Evolutionary conservation across 768 basidiomycete species (phyloP).

Genomic region (Hypholoma sublateritium): DNA sequence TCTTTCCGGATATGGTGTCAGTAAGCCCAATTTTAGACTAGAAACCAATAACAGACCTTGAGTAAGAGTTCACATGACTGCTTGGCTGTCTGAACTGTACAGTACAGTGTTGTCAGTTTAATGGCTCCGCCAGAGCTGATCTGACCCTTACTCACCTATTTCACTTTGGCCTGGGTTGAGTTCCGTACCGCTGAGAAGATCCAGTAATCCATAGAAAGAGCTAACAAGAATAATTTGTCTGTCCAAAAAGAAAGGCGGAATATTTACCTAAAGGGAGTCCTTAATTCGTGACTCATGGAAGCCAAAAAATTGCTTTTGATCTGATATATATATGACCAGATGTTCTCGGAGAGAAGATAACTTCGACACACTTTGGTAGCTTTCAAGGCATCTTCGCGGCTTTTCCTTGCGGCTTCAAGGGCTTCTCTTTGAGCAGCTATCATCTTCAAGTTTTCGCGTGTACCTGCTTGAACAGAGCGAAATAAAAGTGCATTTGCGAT

Average conservation of each 20-base stretch:
- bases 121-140: background rate
- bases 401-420: slow-evolving; percentile 66
- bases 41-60: slow-evolving; percentile 40
- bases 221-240: slow-evolving; percentile 28
- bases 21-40: background rate
- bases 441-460: slow-evolving; percentile 74
- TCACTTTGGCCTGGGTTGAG: slow-evolving; percentile 69
- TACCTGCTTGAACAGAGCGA: slow-evolving; percentile 72
- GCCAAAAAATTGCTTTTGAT: slow-evolving; percentile 80
- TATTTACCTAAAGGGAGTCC: slow-evolving; percentile 72
- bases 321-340: slow-evolving; percentile 32
- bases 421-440: slow-evolving; percentile 72
- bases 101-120: slow-evolving; percentile 7
- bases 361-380: slow-evolving; percentile 62
- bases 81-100: slow-evolving; percentile 70
- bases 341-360: background rate
- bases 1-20: slow-evolving; percentile 35
- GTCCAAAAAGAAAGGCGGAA: background rate
- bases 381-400: slow-evolving; percentile 71
- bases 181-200: slow-evolving; percentile 71
- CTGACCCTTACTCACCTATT: slow-evolving; percentile 44
- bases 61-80: slow-evolving; percentile 74
- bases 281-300: slow-evolving; percentile 76
- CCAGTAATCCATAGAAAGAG: slow-evolving; percentile 76
- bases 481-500: slow-evolving; percentile 76